phyloP scores from a whole-genome alignment of 1,284 basidiomycete genomes.

The Papiliotrema flavescens region DNA sequence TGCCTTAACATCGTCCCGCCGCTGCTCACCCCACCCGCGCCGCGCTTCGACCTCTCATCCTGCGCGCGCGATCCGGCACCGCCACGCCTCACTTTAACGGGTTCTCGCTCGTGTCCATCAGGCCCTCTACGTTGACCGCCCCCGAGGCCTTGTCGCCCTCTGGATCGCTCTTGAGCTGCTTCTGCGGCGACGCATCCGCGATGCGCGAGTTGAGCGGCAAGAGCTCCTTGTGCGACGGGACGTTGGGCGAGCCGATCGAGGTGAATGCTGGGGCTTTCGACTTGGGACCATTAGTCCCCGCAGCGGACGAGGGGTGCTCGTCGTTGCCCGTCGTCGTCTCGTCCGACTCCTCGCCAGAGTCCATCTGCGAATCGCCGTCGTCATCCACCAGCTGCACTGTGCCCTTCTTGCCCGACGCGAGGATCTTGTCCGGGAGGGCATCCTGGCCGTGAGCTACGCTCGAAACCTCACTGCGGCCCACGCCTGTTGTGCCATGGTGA shows the following conservation, averaged over 20 bases:
- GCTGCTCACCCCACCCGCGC: too few relatives aligned
- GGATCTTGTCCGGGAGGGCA: background rate
- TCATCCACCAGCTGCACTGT: slow-evolving; percentile 46
- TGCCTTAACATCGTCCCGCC: too few relatives aligned
- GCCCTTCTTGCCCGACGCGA: slow-evolving; percentile 14
- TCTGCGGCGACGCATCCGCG: slow-evolving; percentile 7
- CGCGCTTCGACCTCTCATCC: too few relatives aligned
- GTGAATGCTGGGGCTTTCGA: slow-evolving; percentile 32
- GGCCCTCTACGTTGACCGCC: slow-evolving; percentile 63
- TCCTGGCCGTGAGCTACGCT: background rate
- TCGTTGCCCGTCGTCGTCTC: slow-evolving; percentile 58
- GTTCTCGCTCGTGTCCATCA: slow-evolving; percentile 67
- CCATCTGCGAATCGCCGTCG: slow-evolving; percentile 55
- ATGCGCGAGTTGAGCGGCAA: slow-evolving; percentile 13
- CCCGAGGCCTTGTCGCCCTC: slow-evolving; percentile 60
- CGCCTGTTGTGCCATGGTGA: too few relatives aligned
- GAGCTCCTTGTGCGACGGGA: slow-evolving; percentile 34
- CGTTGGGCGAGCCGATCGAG: slow-evolving; percentile 40
- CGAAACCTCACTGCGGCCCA: background rate
- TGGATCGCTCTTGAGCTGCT: slow-evolving; percentile 58
- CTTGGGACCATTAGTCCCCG: background rate
- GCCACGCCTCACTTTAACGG: slow-evolving; percentile 53
- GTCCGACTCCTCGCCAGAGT: slow-evolving; percentile 56
- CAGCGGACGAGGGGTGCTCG: background rate
- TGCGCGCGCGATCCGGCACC: too few relatives aligned